Conservation (phyloP, 139 green algal species). For the Choricystis sp. region DNA sequence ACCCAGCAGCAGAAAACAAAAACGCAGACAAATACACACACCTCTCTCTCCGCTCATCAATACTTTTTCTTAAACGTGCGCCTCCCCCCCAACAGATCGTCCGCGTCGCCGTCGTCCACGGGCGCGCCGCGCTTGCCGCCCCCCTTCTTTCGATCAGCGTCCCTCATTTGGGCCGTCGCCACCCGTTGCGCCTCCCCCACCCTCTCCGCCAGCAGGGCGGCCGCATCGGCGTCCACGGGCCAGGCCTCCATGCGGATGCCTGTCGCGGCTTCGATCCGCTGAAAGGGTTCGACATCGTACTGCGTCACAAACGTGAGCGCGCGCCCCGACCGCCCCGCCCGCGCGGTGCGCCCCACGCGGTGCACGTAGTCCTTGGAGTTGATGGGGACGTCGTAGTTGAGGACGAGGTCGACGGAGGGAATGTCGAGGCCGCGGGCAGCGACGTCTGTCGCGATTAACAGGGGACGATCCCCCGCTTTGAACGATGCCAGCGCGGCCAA, state of each 20-base stretch:
- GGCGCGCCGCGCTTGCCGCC: constrained; percentile 1
- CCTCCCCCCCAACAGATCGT: background rate
- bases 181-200: constrained; percentile 67
- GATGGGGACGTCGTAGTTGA: constrained; percentile 95
- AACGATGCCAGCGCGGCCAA: constrained; percentile 95
- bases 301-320: constrained; percentile 91
- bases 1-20: background rate
- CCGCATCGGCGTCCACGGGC: constrained; percentile 40
- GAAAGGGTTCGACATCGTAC: constrained; percentile 97
- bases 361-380: constrained; percentile 96
- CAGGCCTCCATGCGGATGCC: constrained; percentile 71
- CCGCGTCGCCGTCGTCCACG: constrained; percentile 1
- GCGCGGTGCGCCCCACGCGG: constrained; percentile 84
- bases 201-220: constrained; percentile 68
- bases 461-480: constrained; percentile 52
- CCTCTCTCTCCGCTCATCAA: background rate
- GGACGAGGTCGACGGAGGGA: constrained; percentile 79
- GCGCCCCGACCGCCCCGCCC: constrained; percentile 76
- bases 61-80: background rate
- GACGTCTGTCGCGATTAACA: constrained; percentile 55
- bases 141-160: constrained; percentile 25
- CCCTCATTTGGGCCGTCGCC: constrained; percentile 65
- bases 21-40: background rate
- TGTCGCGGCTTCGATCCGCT: constrained; percentile 90
- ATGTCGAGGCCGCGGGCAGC: constrained; percentile 88